phyloP scores from a whole-genome alignment of 441 rosid genomes.

The Pelargonium myrrhifolium region DNA sequence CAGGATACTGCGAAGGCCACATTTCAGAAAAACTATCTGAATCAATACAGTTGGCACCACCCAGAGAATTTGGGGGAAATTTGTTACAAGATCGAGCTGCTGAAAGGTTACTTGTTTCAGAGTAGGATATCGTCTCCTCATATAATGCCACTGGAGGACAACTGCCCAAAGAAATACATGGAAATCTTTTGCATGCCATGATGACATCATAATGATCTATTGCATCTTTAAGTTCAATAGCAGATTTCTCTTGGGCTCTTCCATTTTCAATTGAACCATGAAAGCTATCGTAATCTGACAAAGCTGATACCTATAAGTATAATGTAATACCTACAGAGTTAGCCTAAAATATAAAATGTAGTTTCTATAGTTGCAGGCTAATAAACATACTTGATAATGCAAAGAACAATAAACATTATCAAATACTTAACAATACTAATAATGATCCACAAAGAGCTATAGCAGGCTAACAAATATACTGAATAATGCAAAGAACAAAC shows the following conservation, averaged over 20 bases:
- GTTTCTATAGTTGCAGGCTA: neutral
- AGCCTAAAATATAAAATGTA: neutral
- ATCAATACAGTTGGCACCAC: constrained; percentile 38
- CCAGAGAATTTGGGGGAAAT: constrained; percentile 31
- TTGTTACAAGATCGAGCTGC: constrained; percentile 28
- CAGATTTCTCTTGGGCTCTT: constrained; percentile 37
- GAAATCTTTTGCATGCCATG: constrained; percentile 62
- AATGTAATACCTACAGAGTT: constrained; percentile 6
- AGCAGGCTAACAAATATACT: neutral
- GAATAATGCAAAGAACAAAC: neutral
- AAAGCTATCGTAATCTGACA: constrained; percentile 40
- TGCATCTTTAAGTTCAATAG: constrained; percentile 29
- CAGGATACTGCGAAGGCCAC: constrained; percentile 37
- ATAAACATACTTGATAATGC: neutral
- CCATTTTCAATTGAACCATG: constrained; percentile 45
- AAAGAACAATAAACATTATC: neutral
- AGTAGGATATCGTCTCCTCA: constrained; percentile 28
- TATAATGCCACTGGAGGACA: constrained; percentile 58
- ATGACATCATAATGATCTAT: constrained; percentile 39
- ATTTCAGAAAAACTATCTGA: constrained; percentile 34
- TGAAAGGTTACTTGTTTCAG: constrained; percentile 28
- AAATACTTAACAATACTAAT: neutral
- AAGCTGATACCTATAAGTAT: constrained; percentile 48
- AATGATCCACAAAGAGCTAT: neutral
- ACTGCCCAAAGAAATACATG: constrained; percentile 66